Evolutionary conservation across 257 asterid species (phyloP), one percentile per base, ranked within the genome.

Genomic region (Catharanthus roseus): DNA sequence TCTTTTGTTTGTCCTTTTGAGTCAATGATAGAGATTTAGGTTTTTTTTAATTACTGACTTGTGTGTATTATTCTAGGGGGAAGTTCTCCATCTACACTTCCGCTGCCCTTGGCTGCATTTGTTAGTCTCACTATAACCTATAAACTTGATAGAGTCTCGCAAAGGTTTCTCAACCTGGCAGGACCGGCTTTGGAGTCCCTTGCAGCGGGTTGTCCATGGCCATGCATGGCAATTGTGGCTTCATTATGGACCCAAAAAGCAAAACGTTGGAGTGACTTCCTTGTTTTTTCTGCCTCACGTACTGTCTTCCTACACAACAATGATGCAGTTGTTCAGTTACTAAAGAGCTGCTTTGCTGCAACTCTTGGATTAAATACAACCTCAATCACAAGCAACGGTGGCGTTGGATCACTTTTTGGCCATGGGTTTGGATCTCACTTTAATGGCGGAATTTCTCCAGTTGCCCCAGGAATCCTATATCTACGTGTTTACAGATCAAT

Each of bases 141-240:
- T 68, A 93, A 93, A 85, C 97, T 93, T 8, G 99, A 93, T 66
- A 89, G 82, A 79, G 92, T 92, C 55, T 93, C 97, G 51, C 99
- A 93, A 51, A 97, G 90, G 15, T 93, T 93, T 70, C 96, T 93
- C 18, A 88, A 91, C 82, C 86, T 93, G 58, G 99, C 99, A 0
- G 99, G 99, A 61, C 99, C 99, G 0, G 97, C 97, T 64, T 74
- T 93, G 73, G 99, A 93, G 85, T 83, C 91, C 61, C 97, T 93
- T 23, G 99, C 99, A 3, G 99, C 97, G 13, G 97, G 99, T 69
- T 93, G 97, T 80, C 99, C 97, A 0, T 93, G 99, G 97, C 99
- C 99, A 36, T 93, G 99, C 84, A 91, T 91, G 99, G 96, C 97
- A 6, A 88, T 91, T 65, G 99, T 93, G 62, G 96, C 97, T 65